A percentile compares a stretch with the other conserved stretches of the same genome.
Conservation (phyloP, 495 filamentous ascomycete genomes). For the Podospora comata region DNA sequence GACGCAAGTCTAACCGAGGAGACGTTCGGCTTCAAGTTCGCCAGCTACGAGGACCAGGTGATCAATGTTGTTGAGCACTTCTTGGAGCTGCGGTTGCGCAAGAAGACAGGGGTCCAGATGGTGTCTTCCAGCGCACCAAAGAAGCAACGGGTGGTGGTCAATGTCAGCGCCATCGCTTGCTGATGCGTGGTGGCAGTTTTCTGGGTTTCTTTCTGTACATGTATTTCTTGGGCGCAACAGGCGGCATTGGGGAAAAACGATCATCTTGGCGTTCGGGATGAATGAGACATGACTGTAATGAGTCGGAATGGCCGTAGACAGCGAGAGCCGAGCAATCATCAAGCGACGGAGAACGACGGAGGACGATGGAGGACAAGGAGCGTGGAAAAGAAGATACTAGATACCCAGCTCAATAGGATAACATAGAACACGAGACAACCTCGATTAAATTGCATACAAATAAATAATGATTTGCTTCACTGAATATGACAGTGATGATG, state of each 20-base stretch:
- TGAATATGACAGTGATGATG: too few relatives aligned
- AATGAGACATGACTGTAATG: background rate
- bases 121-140: constrained; percentile 3
- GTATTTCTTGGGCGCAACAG: background rate
- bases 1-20: constrained; percentile 44
- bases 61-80: constrained; percentile 40
- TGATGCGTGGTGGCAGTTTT: background rate
- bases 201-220: background rate
- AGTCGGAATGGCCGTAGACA: background rate
- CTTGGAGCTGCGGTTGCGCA: constrained; percentile 27
- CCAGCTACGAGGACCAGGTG: constrained; percentile 48
- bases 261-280: background rate
- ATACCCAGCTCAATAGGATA: background rate
- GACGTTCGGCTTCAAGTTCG: constrained; percentile 47
- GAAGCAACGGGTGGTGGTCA: constrained; percentile 19
- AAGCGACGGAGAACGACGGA: background rate
- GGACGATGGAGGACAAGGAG: background rate
- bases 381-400: background rate
- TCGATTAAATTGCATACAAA: background rate
- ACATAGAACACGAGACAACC: too few relatives aligned
- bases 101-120: constrained; percentile 14
- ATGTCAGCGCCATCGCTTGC: constrained; percentile 16
- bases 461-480: too few relatives aligned
- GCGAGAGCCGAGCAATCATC: background rate
- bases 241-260: background rate